These are phyloP conservation scores for Xylaria sp. DNA, from an alignment of 495 filamentous ascomycete species.

Conservation along the genomic window DNA sequence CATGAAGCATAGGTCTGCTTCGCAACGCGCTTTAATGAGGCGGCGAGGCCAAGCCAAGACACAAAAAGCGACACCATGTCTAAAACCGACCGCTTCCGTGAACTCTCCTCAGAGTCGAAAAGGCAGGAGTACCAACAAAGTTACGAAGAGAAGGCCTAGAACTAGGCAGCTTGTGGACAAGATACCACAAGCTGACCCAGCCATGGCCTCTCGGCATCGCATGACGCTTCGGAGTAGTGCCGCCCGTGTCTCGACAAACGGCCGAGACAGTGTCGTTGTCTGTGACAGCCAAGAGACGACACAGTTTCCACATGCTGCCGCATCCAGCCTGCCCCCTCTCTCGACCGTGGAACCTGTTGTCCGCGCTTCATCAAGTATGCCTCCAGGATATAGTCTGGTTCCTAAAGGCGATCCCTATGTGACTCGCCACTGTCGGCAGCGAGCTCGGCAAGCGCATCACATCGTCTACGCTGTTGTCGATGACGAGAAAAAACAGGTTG, in stretches of 20 bases:
- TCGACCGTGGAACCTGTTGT: conserved; percentile 21
- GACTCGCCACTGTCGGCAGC: conserved; percentile 47
- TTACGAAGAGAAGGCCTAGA: not conserved
- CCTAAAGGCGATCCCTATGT: conserved; percentile 48
- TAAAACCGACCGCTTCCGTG: not conserved
- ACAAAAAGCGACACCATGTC: not conserved
- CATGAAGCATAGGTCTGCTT: not conserved
- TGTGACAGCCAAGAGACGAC: not conserved
- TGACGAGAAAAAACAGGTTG: conserved; percentile 34
- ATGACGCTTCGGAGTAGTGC: not conserved
- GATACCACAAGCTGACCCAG: not conserved
- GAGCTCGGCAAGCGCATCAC: conserved; percentile 38
- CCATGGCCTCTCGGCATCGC: not conserved
- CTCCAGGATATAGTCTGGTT: conserved; percentile 46
- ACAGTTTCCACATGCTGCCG: not conserved
- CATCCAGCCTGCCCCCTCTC: not conserved
- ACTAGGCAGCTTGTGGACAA: not conserved
- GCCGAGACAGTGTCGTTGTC: not conserved
- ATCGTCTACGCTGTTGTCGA: conserved; percentile 46
- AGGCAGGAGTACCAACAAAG: not conserved
- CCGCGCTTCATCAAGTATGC: conserved; percentile 33
- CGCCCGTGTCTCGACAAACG: not conserved
- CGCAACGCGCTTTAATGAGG: not conserved
- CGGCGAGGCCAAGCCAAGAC: not conserved
- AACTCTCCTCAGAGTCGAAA: not conserved